Evolutionary conservation across 768 basidiomycete species (phyloP).

Genomic region (Termitomyces sp.): DNA sequence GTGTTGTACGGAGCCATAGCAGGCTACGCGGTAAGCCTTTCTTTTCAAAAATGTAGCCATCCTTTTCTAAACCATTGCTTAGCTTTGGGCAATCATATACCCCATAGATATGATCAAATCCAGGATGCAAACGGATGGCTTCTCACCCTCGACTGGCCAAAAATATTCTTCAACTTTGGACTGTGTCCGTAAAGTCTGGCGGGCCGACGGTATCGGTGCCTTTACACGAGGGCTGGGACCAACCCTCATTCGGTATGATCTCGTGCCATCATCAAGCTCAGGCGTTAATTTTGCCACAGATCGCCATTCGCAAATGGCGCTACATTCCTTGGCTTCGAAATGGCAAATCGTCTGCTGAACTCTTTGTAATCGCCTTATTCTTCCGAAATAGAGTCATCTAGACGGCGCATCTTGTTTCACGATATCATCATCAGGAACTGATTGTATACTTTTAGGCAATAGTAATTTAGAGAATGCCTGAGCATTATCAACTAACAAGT

Average conservation of each 20-base stretch:
- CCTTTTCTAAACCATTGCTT: conserved; percentile 14
- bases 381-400: neutral
- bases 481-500: neutral
- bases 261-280: neutral
- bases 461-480: neutral
- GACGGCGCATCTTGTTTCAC: neutral
- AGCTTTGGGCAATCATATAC: conserved; percentile 93
- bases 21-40: conserved; percentile 76
- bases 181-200: conserved; percentile 81
- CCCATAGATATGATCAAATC: conserved; percentile 97
- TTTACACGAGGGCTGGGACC: conserved; percentile 92
- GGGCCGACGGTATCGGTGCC: conserved; percentile 77
- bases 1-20: conserved; percentile 89
- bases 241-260: conserved; percentile 77
- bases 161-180: conserved; percentile 84
- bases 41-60: neutral
- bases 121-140: conserved; percentile 93
- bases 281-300: conserved; percentile 34
- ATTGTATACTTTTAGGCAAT: neutral
- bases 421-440: neutral
- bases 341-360: conserved; percentile 76
- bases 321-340: conserved; percentile 94
- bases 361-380: conserved; percentile 15
- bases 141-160: conserved; percentile 68
- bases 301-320: conserved; percentile 97